Percentiles rank a stretch among this genome's conserved stretches.
phyloP scores from a whole-genome alignment of 768 basidiomycete species.

The Sarcodon sp. region DNA sequence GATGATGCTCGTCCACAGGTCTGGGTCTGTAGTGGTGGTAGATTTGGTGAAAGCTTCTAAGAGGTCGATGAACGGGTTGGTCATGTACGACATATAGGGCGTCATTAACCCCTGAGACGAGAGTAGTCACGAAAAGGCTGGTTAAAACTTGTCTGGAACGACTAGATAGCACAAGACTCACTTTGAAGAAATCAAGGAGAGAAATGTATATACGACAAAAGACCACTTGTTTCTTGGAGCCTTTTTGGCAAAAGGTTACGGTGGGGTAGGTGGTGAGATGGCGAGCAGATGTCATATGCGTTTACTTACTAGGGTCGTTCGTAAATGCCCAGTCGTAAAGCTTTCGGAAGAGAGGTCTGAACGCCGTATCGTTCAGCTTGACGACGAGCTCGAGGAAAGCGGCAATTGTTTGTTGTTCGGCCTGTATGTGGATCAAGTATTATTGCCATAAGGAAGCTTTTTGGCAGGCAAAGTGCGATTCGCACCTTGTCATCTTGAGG shows the following conservation, averaged over 20 bases:
- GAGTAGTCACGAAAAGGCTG: too few species aligned
- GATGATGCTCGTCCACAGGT: constrained; percentile 44
- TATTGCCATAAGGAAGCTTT: not conserved
- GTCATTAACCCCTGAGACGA: constrained; percentile 63
- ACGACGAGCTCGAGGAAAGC: constrained; percentile 85
- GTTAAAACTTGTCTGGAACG: not conserved
- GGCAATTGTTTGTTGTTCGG: constrained; percentile 38
- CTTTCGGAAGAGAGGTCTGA: constrained; percentile 84
- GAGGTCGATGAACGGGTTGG: constrained; percentile 52
- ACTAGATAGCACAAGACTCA: constrained; percentile 13
- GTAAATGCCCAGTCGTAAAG: constrained; percentile 93
- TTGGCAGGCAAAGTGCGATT: not conserved
- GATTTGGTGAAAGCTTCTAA: constrained; percentile 36
- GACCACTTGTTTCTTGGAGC: constrained; percentile 41
- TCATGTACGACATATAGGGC: constrained; percentile 75
- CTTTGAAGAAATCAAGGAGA: constrained; percentile 85
- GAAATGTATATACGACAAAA: constrained; percentile 66
- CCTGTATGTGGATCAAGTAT: constrained; percentile 19
- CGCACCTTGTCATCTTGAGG: not conserved
- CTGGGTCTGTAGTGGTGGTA: constrained; percentile 19
- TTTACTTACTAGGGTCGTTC: constrained; percentile 29
- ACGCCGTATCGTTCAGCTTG: constrained; percentile 85
- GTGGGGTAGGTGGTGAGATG: not conserved
- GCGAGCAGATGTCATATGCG: not conserved
- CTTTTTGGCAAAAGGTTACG: constrained; percentile 11